A percentile compares a stretch with the other conserved stretches of the same genome.
Evolutionary conservation across 2,329 filamentous ascomycete species (phyloP).

Genomic region (Pseudogymnoascus sp.): DNA sequence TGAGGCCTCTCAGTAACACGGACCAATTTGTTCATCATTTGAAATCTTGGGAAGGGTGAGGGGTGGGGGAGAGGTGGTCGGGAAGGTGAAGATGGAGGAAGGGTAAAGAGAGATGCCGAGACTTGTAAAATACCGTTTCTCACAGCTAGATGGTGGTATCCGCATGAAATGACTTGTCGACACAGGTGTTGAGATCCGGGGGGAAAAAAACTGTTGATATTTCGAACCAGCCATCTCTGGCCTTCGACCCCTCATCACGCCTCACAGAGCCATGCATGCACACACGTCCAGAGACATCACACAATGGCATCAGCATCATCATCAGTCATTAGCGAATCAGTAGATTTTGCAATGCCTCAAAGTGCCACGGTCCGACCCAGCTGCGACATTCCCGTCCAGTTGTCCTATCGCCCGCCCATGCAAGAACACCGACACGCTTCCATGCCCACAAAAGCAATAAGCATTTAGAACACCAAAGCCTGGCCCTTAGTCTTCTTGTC

Average conservation of each 20-base stretch:
- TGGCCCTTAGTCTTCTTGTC: slow-evolving; percentile 99
- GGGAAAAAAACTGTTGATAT: neutral
- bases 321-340: slow-evolving; percentile 9
- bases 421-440: slow-evolving; percentile 3
- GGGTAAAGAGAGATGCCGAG: neutral
- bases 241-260: neutral
- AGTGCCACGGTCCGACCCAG: slow-evolving; percentile 7
- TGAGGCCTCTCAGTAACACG: slow-evolving; percentile 10
- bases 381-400: slow-evolving; percentile 6
- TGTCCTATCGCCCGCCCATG: slow-evolving; percentile 1
- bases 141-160: neutral
- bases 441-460: slow-evolving; percentile 30
- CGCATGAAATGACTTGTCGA: neutral
- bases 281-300: slow-evolving; percentile 3
- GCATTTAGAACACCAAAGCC: slow-evolving; percentile 95
- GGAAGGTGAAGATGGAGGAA: neutral
- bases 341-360: slow-evolving; percentile 11
- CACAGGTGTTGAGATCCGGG: neutral
- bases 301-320: slow-evolving; percentile 6
- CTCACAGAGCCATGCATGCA: slow-evolving; percentile 2
- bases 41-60: neutral
- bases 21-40: slow-evolving; percentile 11
- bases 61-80: neutral
- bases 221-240: neutral
- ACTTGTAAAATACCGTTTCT: neutral